phyloP scores from a whole-genome alignment of 768 basidiomycete species.

The Xerocomus potaroensis region DNA sequence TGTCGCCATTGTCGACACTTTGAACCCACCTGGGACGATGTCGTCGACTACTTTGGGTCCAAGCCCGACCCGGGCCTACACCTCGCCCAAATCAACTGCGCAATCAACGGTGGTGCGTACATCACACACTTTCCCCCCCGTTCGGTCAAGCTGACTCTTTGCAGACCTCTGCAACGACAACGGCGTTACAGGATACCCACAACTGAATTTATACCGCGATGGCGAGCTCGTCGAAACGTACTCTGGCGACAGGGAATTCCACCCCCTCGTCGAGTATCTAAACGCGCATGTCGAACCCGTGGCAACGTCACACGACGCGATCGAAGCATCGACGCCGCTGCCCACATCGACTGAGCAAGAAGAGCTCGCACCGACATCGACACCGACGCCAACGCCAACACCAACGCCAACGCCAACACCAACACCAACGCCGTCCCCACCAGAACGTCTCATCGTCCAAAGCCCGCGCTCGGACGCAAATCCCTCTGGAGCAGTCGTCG shows the following conservation, averaged over 20 bases:
- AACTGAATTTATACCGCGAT: conserved; percentile 67
- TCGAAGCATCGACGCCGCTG: neutral
- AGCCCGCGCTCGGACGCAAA: neutral
- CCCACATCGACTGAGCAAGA: neutral
- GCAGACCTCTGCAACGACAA: conserved; percentile 80
- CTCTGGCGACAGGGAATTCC: conserved; percentile 48
- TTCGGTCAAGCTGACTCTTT: neutral
- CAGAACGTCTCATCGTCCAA: neutral
- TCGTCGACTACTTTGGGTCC: conserved; percentile 50
- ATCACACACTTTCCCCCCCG: too few species aligned
- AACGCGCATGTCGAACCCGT: conserved; percentile 36
- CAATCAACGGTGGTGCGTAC: conserved; percentile 66
- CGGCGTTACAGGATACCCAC: conserved; percentile 66
- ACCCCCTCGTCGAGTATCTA: conserved; percentile 55
- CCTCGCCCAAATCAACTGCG: conserved; percentile 81
- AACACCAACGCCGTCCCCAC: neutral
- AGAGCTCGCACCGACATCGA: conserved; percentile 19
- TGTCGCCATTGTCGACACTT: conserved; percentile 79
- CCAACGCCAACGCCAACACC: neutral
- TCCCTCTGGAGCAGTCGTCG: neutral
- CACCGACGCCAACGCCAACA: conserved; percentile 16
- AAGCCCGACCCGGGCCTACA: conserved; percentile 41
- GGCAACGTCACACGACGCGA: neutral
- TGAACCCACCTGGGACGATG: conserved; percentile 75
- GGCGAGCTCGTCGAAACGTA: conserved; percentile 60